A percentile compares a stretch with the other conserved stretches of the same genome.
Conservation (phyloP, 2,329 filamentous ascomycete genomes). For the Claviceps sorghi region DNA sequence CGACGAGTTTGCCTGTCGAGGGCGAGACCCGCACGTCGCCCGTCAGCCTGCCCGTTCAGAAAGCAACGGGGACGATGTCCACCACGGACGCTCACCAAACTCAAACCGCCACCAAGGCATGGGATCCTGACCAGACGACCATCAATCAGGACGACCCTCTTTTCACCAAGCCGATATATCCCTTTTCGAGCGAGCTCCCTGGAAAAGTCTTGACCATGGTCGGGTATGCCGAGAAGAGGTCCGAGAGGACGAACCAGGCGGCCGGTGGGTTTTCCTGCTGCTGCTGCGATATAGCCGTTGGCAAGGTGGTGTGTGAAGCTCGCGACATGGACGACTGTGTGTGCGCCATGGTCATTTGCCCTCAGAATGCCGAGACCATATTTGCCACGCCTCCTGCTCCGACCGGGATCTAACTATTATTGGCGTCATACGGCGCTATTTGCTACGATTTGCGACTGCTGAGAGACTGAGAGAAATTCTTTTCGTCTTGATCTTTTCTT, state of each 20-base stretch:
- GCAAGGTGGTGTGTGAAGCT: conserved; percentile 10
- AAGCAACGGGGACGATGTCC: not conserved
- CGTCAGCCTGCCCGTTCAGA: not conserved
- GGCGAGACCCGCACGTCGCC: not conserved
- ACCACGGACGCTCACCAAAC: not conserved
- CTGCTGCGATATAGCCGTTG: conserved; percentile 10
- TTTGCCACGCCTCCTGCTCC: not conserved
- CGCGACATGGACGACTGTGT: conserved; percentile 9
- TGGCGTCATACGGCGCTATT: not conserved
- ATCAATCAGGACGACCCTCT: not conserved
- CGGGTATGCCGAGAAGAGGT: not conserved
- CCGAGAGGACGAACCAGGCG: not conserved
- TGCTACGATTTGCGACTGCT: not conserved
- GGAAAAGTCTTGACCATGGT: not conserved
- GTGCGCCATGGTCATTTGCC: conserved; percentile 9
- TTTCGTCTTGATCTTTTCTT: not conserved
- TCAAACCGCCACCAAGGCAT: not conserved
- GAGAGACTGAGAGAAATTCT: not conserved
- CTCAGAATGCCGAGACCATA: conserved; percentile 4
- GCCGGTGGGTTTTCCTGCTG: conserved; percentile 8
- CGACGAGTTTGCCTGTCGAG: not conserved
- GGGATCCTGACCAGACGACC: not conserved
- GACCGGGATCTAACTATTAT: not conserved
- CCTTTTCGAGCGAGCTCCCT: not conserved
- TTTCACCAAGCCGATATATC: not conserved